These are phyloP conservation scores for Cryptosporidium xiaoi DNA, from an alignment of 169 alveolate genomes.

Conservation along the genomic window DNA sequence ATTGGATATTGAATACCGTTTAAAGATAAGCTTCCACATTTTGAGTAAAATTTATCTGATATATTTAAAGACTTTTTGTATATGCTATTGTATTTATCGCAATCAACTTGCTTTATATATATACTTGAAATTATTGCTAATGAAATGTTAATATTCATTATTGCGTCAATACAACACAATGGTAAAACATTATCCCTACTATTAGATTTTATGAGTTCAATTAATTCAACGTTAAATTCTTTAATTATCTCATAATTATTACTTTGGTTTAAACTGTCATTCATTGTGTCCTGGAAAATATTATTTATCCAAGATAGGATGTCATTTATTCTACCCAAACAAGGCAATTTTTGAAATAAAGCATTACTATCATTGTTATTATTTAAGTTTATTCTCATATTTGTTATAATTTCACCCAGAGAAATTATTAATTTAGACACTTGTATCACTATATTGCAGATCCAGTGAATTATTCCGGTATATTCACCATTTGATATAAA, in stretches of 20 bases:
- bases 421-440: slow-evolving; percentile 4
- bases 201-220: background rate
- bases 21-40: slow-evolving; percentile 46
- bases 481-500: slow-evolving; percentile 7
- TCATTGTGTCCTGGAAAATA: slow-evolving; percentile 17
- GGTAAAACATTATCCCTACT: slow-evolving; percentile 2
- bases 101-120: background rate
- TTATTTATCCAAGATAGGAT: slow-evolving; percentile 15
- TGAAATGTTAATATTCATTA: slow-evolving; percentile 60
- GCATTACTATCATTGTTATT: too few species aligned
- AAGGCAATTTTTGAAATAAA: background rate
- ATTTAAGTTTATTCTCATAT: background rate
- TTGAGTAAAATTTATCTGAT: slow-evolving; percentile 52
- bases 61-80: slow-evolving; percentile 19
- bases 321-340: background rate
- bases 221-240: slow-evolving; percentile 16
- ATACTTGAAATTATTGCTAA: slow-evolving; percentile 17
- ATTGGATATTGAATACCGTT: slow-evolving; percentile 68
- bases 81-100: slow-evolving; percentile 10
- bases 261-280: slow-evolving; percentile 35
- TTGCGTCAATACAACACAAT: slow-evolving; percentile 64
- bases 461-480: slow-evolving; percentile 59
- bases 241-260: slow-evolving; percentile 35
- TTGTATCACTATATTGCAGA: slow-evolving; percentile 27
- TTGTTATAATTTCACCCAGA: slow-evolving; percentile 15